Base-by-base conservation (phyloP, 2,329 filamentous ascomycete species). In the Amesomyces nigricolor region DNA sequence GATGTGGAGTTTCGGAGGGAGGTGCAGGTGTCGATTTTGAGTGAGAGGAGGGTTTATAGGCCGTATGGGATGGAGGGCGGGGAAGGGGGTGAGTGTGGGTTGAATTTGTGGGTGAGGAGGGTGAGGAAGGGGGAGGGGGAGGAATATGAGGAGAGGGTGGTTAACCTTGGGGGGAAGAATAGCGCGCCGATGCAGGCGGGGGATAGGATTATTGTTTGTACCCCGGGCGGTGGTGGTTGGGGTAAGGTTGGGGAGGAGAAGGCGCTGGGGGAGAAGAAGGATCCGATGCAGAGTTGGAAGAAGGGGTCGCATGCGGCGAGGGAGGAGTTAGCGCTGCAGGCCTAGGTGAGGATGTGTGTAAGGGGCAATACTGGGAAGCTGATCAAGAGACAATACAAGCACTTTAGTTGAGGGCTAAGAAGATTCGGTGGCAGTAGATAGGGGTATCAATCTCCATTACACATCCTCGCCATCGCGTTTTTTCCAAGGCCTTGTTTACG, bases 61-160 rank as follows among this genome's bases (percentile, higher is more conserved):
- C 90, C 90, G 1, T 96, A 91, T 62, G 91, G 92, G 0, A 77
- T 96, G 57, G 85, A 84, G 19, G 92, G 92, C 0, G 92, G 92
- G 3, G 86, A 85, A 54, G 87, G 92, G 58, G 92, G 84, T 0
- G 73, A 82, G 63, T 86, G 87, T 49, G 92, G 92, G 0, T 73
- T 91, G 58, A 97, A 97, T 63, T 75, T 95, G 45, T 97, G 92
- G 92, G 85, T 95, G 32, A 77, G 89, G 7, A 86, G 81, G 58
- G 85, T 92, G 51, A 74, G 77, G 62, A 83, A 82, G 68, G 73
- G 66, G 0, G 68, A 65, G 0, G 70, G 72, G 10, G 65, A 66
- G 6, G 77, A 80, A 59, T 78, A 77, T 64, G 75, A 83, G 67
- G 78, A 85, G 68, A 73, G 85, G 39, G 75, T 77, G 50, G 85